phyloP scores from a whole-genome alignment of 139 green algal species.

The Coelastrella sp. region DNA sequence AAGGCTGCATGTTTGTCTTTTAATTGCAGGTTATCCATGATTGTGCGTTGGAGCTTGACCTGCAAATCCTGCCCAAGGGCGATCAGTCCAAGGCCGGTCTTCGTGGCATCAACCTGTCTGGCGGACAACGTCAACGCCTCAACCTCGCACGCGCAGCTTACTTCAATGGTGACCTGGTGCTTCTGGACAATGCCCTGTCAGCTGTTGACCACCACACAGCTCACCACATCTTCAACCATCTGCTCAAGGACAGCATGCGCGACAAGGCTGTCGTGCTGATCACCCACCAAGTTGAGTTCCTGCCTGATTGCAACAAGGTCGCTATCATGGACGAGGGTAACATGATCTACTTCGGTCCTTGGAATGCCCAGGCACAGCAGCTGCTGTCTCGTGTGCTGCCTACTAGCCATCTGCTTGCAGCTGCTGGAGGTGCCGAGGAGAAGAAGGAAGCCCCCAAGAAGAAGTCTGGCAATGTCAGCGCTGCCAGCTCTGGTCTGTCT shows the following conservation, averaged over 20 bases:
- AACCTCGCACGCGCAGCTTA: constrained; percentile 64
- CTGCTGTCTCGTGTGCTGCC: constrained; percentile 64
- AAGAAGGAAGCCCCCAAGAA: constrained; percentile 49
- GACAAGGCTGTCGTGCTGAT: constrained; percentile 60
- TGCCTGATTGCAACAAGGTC: constrained; percentile 66
- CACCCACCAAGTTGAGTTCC: constrained; percentile 70
- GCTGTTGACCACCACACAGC: constrained; percentile 70
- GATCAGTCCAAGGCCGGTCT: constrained; percentile 64
- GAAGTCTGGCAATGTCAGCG: background rate
- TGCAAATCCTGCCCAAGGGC: constrained; percentile 68
- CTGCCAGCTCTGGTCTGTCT: constrained; percentile 39
- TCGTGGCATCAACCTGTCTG: constrained; percentile 69
- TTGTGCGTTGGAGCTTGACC: constrained; percentile 66
- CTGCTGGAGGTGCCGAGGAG: constrained; percentile 60
- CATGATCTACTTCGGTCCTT: constrained; percentile 72
- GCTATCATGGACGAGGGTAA: constrained; percentile 68
- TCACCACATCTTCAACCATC: constrained; percentile 64
- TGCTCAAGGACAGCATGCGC: constrained; percentile 55
- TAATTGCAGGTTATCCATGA: constrained; percentile 58
- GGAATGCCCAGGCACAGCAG: constrained; percentile 53
- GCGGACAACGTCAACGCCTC: constrained; percentile 67
- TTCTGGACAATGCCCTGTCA: constrained; percentile 71
- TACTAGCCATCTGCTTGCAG: constrained; percentile 64
- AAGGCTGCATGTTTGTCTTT: no score
- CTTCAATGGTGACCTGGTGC: constrained; percentile 60